Evolutionary conservation across 1,139 yeast species (phyloP).

Genomic region (Scheffersomyces cryptocercus): DNA sequence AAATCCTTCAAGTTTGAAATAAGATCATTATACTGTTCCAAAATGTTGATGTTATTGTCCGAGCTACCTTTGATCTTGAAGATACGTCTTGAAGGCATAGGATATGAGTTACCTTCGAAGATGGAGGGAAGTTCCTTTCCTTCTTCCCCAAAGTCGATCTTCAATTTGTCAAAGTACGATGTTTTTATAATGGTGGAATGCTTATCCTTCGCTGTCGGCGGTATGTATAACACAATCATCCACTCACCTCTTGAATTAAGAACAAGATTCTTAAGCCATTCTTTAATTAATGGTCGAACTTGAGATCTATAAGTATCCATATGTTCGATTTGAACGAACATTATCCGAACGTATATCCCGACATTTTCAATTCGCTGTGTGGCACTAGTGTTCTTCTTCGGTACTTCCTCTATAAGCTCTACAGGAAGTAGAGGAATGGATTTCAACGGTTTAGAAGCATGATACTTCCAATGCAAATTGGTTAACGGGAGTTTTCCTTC

Average conservation of each 20-base stretch:
- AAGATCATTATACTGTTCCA: conserved; percentile 53
- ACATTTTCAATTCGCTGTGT: neutral
- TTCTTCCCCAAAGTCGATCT: conserved; percentile 58
- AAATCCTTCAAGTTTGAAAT: conserved; percentile 50
- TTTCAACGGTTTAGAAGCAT: conserved; percentile 55
- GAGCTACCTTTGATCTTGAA: conserved; percentile 43
- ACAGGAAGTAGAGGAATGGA: conserved; percentile 69
- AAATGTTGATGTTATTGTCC: conserved; percentile 34
- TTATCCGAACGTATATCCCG: conserved; percentile 59
- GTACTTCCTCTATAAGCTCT: conserved; percentile 61
- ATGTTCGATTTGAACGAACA: conserved; percentile 66
- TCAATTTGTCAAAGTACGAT: conserved; percentile 64
- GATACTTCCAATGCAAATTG: conserved; percentile 77
- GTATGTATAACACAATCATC: conserved; percentile 59
- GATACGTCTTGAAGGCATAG: conserved; percentile 25
- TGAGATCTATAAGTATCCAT: conserved; percentile 75
- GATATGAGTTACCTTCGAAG: conserved; percentile 12
- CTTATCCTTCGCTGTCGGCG: conserved; percentile 46
- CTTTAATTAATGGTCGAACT: conserved; percentile 76
- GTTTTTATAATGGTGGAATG: conserved; percentile 48
- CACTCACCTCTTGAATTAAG: conserved; percentile 53
- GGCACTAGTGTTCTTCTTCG: conserved; percentile 21
- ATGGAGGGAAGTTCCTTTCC: conserved; percentile 35
- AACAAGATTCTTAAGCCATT: conserved; percentile 69
- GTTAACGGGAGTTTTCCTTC: conserved; percentile 60